These are phyloP conservation scores for Balansia obtecta DNA, from an alignment of 2,329 filamentous ascomycete species.

Conservation along the genomic window DNA sequence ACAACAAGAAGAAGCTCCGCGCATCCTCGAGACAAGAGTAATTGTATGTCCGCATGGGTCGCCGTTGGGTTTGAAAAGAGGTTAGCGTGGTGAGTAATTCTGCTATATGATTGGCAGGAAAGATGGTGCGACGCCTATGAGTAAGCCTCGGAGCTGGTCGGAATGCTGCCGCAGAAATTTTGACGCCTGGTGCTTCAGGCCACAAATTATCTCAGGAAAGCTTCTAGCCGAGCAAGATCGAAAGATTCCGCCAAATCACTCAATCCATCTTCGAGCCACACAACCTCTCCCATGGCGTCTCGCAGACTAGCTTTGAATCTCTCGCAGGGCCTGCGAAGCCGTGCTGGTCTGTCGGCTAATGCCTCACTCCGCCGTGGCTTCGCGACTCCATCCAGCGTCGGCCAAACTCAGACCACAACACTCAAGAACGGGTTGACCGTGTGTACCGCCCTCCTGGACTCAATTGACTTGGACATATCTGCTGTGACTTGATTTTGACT, in stretches of 20 bases:
- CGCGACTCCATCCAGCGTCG: constrained; percentile 68
- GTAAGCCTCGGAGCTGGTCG: constrained; percentile 28
- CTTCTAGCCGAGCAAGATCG: constrained; percentile 31
- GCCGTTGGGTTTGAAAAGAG: not conserved
- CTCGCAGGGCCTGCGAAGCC: constrained; percentile 77
- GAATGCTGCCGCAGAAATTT: constrained; percentile 28
- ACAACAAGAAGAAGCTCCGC: too few relatives aligned
- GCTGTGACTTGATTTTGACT: constrained; percentile 16
- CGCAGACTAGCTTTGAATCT: constrained; percentile 94
- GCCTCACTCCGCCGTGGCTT: constrained; percentile 73
- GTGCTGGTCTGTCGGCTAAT: constrained; percentile 69
- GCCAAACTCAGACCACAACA: constrained; percentile 91
- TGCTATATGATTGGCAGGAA: constrained; percentile 21
- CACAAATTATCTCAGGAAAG: constrained; percentile 32
- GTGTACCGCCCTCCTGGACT: constrained; percentile 22
- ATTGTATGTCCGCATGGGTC: too few relatives aligned
- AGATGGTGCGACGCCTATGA: constrained; percentile 3
- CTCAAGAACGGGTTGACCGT: constrained; percentile 97
- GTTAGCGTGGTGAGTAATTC: constrained; percentile 15
- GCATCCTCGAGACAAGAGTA: too few relatives aligned
- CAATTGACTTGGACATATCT: constrained; percentile 25
- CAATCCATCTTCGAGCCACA: constrained; percentile 35
- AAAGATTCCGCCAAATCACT: constrained; percentile 45
- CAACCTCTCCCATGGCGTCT: constrained; percentile 69
- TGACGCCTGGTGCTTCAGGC: constrained; percentile 25